Evolutionary conservation across 1,139 yeast species (phyloP).

Genomic region (Pneumocystis wakefieldiae): DNA sequence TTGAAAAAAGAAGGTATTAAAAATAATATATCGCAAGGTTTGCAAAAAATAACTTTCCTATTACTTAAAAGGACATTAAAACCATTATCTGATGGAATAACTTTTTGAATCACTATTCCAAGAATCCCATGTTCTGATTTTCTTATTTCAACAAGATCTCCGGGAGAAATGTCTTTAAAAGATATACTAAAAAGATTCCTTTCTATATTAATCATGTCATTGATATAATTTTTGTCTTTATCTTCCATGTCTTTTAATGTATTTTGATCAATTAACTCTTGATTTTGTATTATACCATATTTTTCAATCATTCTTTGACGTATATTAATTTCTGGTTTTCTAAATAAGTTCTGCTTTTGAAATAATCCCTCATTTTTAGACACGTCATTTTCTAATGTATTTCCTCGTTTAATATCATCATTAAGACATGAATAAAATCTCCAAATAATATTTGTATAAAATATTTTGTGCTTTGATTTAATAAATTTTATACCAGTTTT

Average conservation of each 20-base stretch:
- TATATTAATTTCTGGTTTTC: background rate
- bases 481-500: background rate
- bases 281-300: background rate
- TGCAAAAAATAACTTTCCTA: background rate
- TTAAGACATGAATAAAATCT: background rate
- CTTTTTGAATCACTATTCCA: background rate
- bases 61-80: background rate
- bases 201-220: background rate
- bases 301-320: background rate
- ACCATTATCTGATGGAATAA: background rate
- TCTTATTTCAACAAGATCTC: slow-evolving; percentile 2
- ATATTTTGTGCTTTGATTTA: background rate
- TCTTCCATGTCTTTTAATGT: background rate
- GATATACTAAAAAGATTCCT: background rate
- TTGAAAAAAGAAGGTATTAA: background rate
- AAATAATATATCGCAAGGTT: background rate
- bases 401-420: background rate
- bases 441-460: background rate
- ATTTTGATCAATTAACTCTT: background rate
- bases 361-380: background rate
- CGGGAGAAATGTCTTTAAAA: background rate
- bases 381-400: background rate
- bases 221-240: background rate
- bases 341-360: background rate
- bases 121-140: background rate